Conservation (phyloP, 345 rosid species). For the Lenwebbia sp. region DNA sequence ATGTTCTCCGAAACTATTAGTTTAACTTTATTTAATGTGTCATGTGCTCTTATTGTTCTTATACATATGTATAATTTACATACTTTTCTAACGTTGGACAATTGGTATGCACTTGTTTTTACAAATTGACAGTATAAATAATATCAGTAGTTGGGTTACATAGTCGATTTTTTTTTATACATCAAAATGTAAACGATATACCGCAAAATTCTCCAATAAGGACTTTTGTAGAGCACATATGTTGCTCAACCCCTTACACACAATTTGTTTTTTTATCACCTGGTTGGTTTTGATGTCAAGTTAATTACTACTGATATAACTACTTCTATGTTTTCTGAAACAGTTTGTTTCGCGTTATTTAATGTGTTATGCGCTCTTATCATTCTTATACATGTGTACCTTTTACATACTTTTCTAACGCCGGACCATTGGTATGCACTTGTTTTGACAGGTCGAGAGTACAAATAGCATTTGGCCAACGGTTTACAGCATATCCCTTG, state of each 20-base stretch:
- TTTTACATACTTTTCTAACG: not conserved
- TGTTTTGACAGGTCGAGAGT: not conserved
- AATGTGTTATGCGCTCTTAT: not conserved
- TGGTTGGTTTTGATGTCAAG: not conserved
- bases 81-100: not conserved
- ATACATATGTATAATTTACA: not conserved
- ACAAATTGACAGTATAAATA: not conserved
- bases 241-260: not conserved
- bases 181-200: not conserved
- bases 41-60: not conserved
- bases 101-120: not conserved
- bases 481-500: not conserved
- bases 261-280: not conserved
- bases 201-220: not conserved
- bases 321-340: not conserved
- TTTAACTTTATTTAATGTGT: not conserved
- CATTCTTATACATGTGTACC: not conserved
- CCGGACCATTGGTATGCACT: too few species aligned
- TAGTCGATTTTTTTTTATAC: not conserved
- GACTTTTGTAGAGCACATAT: not conserved
- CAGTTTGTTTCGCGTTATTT: not conserved
- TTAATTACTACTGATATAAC: not conserved
- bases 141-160: not conserved
- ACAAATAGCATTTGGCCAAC: not conserved
- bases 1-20: not conserved